These are phyloP conservation scores for Lasiodiplodia sp. DNA, from an alignment of 2,329 filamentous ascomycete genomes.

Conservation along the genomic window DNA sequence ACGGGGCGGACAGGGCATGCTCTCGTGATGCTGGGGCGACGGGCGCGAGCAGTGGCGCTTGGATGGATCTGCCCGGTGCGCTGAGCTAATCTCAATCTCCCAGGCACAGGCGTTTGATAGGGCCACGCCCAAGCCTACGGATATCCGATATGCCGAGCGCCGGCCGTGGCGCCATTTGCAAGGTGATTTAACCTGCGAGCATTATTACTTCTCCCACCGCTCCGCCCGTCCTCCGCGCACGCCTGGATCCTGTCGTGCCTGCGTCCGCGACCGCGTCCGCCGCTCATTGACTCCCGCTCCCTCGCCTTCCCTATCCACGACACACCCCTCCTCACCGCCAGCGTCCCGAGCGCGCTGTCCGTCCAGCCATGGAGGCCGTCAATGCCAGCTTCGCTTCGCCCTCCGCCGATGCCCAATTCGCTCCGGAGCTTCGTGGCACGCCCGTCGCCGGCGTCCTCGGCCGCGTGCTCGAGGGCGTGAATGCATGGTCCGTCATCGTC, in stretches of 20 bases:
- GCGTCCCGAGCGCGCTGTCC: slow-evolving; percentile 2
- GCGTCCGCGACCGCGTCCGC: slow-evolving; percentile 16
- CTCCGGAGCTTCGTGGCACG: slow-evolving; percentile 39
- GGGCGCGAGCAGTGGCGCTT: slow-evolving; percentile 13
- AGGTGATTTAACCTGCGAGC: slow-evolving; percentile 7
- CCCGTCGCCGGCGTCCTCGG: slow-evolving; percentile 43
- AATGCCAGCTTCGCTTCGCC: slow-evolving; percentile 51
- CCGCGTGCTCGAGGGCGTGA: slow-evolving; percentile 43
- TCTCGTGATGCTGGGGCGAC: slow-evolving; percentile 29
- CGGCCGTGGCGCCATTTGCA: slow-evolving; percentile 24
- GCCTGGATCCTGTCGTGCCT: slow-evolving; percentile 16
- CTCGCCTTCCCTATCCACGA: slow-evolving; percentile 4
- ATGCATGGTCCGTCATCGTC: slow-evolving; percentile 64
- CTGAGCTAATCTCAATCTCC: slow-evolving; percentile 28
- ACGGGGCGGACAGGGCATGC: not conserved
- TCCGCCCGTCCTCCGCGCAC: not conserved
- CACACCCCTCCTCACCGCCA: slow-evolving; percentile 16
- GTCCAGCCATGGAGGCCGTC: slow-evolving; percentile 35
- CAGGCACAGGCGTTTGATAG: slow-evolving; percentile 25
- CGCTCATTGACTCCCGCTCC: slow-evolving; percentile 13
- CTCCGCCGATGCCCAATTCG: slow-evolving; percentile 47
- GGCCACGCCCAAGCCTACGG: slow-evolving; percentile 16
- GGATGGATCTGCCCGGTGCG: slow-evolving; percentile 24
- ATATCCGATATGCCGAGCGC: slow-evolving; percentile 24
- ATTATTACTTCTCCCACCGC: slow-evolving; percentile 7